phyloP scores from a whole-genome alignment of 208 protist genomes.

The Vickermania ingenoplastis region DNA sequence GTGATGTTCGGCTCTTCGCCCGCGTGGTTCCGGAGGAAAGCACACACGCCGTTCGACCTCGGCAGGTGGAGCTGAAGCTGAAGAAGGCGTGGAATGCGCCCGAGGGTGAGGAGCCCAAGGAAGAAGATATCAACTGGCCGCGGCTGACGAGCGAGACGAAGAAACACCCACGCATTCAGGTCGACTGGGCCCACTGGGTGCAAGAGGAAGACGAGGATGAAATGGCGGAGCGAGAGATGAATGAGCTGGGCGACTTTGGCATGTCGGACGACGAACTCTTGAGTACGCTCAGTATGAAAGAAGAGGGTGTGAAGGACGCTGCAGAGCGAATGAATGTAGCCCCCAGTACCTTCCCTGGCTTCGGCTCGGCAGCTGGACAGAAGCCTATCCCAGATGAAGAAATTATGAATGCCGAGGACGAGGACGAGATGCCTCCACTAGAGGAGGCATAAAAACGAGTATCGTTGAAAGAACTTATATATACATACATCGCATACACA shows the following conservation, averaged over 20 bases:
- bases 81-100: slow-evolving; percentile 34
- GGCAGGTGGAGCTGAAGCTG: slow-evolving; percentile 70
- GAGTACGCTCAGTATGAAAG: background rate
- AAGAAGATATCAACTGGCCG: slow-evolving; percentile 54
- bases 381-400: background rate
- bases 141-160: slow-evolving; percentile 54
- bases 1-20: slow-evolving; percentile 39
- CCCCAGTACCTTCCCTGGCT: background rate
- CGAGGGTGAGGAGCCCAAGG: slow-evolving; percentile 14
- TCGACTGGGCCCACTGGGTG: slow-evolving; percentile 82
- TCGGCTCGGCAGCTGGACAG: background rate
- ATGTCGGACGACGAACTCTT: slow-evolving; percentile 7
- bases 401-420: slow-evolving; percentile 9
- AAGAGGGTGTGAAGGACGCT: background rate
- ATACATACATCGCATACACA: too few relatives aligned
- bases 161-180: slow-evolving; percentile 59
- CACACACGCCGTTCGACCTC: slow-evolving; percentile 50
- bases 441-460: slow-evolving; percentile 21
- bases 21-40: slow-evolving; percentile 67
- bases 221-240: slow-evolving; percentile 3
- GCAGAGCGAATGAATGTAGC: background rate
- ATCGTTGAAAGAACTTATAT: too few relatives aligned
- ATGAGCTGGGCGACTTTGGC: slow-evolving; percentile 17
- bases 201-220: slow-evolving; percentile 61
- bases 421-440: slow-evolving; percentile 21